These are phyloP conservation scores for Globisporangium sylvaticum DNA, from an alignment of 352 stramenopile species.

Conservation along the genomic window DNA sequence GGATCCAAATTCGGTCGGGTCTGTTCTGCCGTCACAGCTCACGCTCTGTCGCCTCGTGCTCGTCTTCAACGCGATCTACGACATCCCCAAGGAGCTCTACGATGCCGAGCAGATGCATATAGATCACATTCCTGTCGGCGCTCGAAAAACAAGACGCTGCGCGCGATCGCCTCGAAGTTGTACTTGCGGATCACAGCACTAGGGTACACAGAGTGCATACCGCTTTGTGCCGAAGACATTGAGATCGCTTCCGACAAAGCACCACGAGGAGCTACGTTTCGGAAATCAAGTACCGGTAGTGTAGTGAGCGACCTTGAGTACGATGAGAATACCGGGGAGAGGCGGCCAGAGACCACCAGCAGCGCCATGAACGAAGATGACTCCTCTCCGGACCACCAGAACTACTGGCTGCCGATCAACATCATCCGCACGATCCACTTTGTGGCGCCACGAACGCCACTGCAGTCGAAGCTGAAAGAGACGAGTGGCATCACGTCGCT, in stretches of 20 bases:
- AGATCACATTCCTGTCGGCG: conserved; percentile 15
- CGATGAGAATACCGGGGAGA: conserved; percentile 14
- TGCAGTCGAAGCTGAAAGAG: conserved; percentile 74
- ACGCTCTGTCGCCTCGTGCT: conserved; percentile 76
- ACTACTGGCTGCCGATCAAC: conserved; percentile 76
- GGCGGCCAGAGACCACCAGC: conserved; percentile 11
- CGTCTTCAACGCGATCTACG: conserved; percentile 79
- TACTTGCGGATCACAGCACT: conserved; percentile 74
- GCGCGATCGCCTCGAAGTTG: conserved; percentile 31
- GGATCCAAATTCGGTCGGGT: conserved; percentile 38
- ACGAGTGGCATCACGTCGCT: conserved; percentile 64
- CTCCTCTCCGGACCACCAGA: conserved; percentile 16
- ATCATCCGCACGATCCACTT: conserved; percentile 77
- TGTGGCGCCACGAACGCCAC: conserved; percentile 64
- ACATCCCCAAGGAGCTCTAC: conserved; percentile 73
- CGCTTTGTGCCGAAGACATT: conserved; percentile 54
- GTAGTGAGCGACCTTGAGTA: conserved; percentile 20
- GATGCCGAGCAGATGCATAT: conserved; percentile 48
- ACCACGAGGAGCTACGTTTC: conserved; percentile 33
- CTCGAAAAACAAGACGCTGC: conserved; percentile 18
- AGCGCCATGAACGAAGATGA: background rate
- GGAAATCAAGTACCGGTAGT: conserved; percentile 28
- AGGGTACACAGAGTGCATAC: conserved; percentile 75
- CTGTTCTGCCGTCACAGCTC: conserved; percentile 53
- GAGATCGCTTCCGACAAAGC: conserved; percentile 40